Evolutionary conservation across 2,329 filamentous ascomycete species (phyloP).

Genomic region (Sclerotinia trifoliorum): DNA sequence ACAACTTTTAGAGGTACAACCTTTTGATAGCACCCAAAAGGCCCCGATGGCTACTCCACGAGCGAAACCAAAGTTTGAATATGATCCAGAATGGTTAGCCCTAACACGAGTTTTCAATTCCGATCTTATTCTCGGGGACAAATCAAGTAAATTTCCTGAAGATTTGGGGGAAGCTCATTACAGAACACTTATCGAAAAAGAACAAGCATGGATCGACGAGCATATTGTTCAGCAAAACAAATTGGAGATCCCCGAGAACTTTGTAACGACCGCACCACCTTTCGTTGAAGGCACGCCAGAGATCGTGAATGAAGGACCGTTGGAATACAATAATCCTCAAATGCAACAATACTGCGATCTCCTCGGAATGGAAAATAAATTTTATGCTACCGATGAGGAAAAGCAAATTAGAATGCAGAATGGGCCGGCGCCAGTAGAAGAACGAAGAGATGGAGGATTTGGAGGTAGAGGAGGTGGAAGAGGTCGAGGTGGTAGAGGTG

Average conservation of each 20-base stretch:
- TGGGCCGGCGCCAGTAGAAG: conserved; percentile 52
- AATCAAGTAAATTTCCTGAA: conserved; percentile 50
- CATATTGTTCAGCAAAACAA: conserved; percentile 63
- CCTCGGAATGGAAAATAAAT: conserved; percentile 73
- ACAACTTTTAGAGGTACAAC: conserved; percentile 67
- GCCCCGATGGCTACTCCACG: conserved; percentile 29
- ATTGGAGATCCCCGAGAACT: conserved; percentile 74
- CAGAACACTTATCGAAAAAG: conserved; percentile 62
- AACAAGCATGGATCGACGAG: conserved; percentile 77
- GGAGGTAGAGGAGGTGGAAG: conserved; percentile 38
- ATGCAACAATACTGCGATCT: conserved; percentile 79
- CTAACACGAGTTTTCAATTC: conserved; percentile 80
- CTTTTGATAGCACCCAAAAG: conserved; percentile 40
- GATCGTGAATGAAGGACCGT: conserved; percentile 60
- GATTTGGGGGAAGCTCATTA: conserved; percentile 72
- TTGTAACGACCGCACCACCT: conserved; percentile 70
- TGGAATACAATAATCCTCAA: conserved; percentile 84
- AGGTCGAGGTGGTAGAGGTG: conserved; percentile 41
- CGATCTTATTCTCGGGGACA: conserved; percentile 63
- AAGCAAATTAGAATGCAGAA: conserved; percentile 55
- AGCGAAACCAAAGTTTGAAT: conserved; percentile 44
- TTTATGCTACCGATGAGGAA: conserved; percentile 70
- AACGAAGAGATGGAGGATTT: conserved; percentile 34
- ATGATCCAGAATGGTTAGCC: conserved; percentile 94
- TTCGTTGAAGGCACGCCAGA: conserved; percentile 60